Evolutionary conservation across 768 basidiomycete species (phyloP).

Genomic region (Suillus subalutaceus): DNA sequence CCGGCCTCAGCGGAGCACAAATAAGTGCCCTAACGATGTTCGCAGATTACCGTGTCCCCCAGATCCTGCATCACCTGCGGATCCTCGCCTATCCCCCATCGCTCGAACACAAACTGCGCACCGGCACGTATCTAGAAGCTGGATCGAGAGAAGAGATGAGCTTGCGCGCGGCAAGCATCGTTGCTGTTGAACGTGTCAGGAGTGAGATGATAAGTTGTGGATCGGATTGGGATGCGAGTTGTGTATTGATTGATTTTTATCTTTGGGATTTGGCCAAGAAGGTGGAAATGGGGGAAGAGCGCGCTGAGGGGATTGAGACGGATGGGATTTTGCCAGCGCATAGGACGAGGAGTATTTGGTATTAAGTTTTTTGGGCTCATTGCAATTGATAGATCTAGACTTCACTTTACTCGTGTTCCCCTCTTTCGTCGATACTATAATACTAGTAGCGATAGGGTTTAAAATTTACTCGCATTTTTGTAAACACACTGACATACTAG

Average conservation of each 20-base stretch:
- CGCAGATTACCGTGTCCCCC: slow-evolving; percentile 91
- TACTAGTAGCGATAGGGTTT: background rate
- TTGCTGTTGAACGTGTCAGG: slow-evolving; percentile 78
- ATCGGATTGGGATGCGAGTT: slow-evolving; percentile 47
- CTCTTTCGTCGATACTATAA: too few species aligned
- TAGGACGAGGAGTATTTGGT: slow-evolving; percentile 85
- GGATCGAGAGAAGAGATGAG: slow-evolving; percentile 77
- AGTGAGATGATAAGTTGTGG: slow-evolving; percentile 47
- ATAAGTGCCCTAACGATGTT: slow-evolving; percentile 89
- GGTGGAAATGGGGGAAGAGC: slow-evolving; percentile 64
- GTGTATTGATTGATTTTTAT: slow-evolving; percentile 89
- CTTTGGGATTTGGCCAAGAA: slow-evolving; percentile 87
- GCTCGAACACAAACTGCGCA: slow-evolving; percentile 53
- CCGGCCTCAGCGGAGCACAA: slow-evolving; percentile 51
- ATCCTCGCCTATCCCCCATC: slow-evolving; percentile 72
- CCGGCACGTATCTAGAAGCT: slow-evolving; percentile 46
- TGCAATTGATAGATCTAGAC: slow-evolving; percentile 7
- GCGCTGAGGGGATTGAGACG: slow-evolving; percentile 59
- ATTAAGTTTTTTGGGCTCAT: slow-evolving; percentile 43
- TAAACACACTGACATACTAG: too few species aligned
- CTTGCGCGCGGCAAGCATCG: slow-evolving; percentile 76
- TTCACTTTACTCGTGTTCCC: background rate
- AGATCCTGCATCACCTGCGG: slow-evolving; percentile 82
- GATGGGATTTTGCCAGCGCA: slow-evolving; percentile 68
- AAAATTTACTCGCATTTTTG: background rate